phyloP scores from a whole-genome alignment of 306 rosid species.

The Rubus idaeus region DNA sequence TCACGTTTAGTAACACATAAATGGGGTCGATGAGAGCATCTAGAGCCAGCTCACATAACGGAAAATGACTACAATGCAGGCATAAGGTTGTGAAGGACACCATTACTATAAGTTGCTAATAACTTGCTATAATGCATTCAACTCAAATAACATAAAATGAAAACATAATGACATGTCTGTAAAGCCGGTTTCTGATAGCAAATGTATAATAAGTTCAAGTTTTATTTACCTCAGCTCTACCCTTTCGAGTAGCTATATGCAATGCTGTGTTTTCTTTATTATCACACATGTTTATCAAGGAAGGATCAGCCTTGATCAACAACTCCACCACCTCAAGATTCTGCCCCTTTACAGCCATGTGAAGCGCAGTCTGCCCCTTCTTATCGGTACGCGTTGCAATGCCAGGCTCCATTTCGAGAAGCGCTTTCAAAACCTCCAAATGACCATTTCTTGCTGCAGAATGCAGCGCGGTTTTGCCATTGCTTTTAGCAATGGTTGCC shows the following conservation, averaged over 20 bases:
- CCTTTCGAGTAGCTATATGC: conserved; percentile 89
- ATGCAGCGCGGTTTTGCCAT: conserved; percentile 91
- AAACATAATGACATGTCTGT: not conserved
- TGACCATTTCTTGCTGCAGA: conserved; percentile 96
- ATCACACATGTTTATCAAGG: conserved; percentile 66
- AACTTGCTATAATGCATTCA: not conserved
- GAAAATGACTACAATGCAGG: not conserved
- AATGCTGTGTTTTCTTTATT: conserved; percentile 72
- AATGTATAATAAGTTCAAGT: not conserved
- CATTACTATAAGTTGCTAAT: not conserved
- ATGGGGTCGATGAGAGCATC: too few species aligned
- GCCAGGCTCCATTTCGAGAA: conserved; percentile 62
- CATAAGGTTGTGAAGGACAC: not conserved
- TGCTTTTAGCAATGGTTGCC: conserved; percentile 86
- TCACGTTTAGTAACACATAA: too few species aligned
- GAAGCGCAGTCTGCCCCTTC: conserved; percentile 97
- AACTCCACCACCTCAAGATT: conserved; percentile 66
- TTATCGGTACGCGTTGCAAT: conserved; percentile 62
- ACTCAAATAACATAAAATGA: not conserved
- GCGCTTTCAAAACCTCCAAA: conserved; percentile 58
- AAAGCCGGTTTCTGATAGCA: not conserved
- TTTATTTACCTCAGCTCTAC: conserved; percentile 63
- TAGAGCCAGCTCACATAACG: too few species aligned
- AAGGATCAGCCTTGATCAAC: conserved; percentile 64
- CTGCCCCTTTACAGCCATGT: conserved; percentile 97